Base-by-base conservation (phyloP, 345 rosid genomes). In the Eucalyptus lansdowneana region DNA sequence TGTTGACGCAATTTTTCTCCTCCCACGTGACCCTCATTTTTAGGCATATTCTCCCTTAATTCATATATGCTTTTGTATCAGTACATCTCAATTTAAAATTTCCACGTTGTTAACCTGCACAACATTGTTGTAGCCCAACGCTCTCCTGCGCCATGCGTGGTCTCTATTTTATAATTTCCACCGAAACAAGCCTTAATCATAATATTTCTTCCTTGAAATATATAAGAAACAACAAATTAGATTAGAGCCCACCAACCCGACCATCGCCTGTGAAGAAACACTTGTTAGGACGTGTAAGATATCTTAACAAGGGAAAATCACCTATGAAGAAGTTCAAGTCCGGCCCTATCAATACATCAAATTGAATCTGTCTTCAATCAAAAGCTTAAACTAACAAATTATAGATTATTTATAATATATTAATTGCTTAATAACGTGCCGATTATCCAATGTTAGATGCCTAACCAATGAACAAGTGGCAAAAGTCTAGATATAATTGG, bases 371-470 rank as follows among this genome's bases (percentile, higher is more conserved):
- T 25, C n/a, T 25, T 60, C 8, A 62, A 6, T 62, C 34, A 62
- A 62, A 62, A 62, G 8, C 31, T 29, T 62, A 62, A 62, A 6
- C 2, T 62, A 29, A 62, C 16, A 14, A 13, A 29, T 4, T n/a
- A n/a, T n/a, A 34, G 34, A 15, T n/a, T 15, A 65, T n/a, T n/a
- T n/a, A n/a, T n/a, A 14, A 65, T 65, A n/a, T 65, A n/a, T n/a
- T n/a, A 14, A n/a, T 2, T 14, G 5, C 3, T n/a, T 7, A 65
- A n/a, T 16, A n/a, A n/a, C 0, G 5, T 62, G 8, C 37, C 17
- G 4, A n/a, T 65, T 65, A n/a, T n/a, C 76, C 76, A 8, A 65
- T 65, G 3, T 65, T 65, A 8, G 3, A 65, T 65, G 76, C 76
- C 9, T n/a, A n/a, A 8, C 40, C 40, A 65, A n/a, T 65, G 37